These are phyloP conservation scores for Lasiodiplodia sp. DNA, from an alignment of 2,329 filamentous ascomycete species.

Conservation along the genomic window DNA sequence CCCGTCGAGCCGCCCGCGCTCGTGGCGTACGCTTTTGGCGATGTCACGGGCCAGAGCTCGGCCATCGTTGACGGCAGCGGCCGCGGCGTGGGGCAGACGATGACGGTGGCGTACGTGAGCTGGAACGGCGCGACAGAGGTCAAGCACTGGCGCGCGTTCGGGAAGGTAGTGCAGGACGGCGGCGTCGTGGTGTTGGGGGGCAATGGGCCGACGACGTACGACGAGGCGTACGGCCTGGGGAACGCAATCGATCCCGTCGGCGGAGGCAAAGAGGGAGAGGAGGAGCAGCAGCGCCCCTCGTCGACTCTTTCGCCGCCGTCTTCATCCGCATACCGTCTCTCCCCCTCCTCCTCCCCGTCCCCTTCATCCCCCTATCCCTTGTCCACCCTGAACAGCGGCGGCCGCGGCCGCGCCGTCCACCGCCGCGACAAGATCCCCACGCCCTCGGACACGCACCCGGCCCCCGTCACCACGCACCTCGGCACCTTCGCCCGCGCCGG, in stretches of 20 bases:
- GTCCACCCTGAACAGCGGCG: no score
- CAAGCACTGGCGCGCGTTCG: constrained; percentile 49
- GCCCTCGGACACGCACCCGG: not conserved
- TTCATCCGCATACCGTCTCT: not conserved
- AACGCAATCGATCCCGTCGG: not conserved
- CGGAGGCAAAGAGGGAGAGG: not conserved
- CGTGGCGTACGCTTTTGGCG: constrained; percentile 41
- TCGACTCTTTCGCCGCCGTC: not conserved
- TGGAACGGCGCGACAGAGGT: constrained; percentile 61
- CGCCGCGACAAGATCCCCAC: not conserved
- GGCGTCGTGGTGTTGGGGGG: not conserved
- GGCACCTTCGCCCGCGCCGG: constrained; percentile 23
- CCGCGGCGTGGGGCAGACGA: constrained; percentile 3
- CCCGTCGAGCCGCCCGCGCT: constrained; percentile 41
- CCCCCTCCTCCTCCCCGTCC: not conserved
- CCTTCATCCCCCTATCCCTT: not conserved
- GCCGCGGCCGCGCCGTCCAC: not conserved
- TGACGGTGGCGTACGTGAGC: constrained; percentile 55
- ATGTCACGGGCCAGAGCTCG: not conserved
- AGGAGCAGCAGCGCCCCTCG: not conserved
- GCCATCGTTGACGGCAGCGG: constrained; percentile 27
- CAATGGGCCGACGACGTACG: not conserved
- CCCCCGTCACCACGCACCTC: not conserved
- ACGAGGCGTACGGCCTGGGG: not conserved
- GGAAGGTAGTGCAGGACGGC: not conserved